Evolutionary conservation across 75 land plant genomes (phyloP).

Genomic region (Azolla pinnata): DNA sequence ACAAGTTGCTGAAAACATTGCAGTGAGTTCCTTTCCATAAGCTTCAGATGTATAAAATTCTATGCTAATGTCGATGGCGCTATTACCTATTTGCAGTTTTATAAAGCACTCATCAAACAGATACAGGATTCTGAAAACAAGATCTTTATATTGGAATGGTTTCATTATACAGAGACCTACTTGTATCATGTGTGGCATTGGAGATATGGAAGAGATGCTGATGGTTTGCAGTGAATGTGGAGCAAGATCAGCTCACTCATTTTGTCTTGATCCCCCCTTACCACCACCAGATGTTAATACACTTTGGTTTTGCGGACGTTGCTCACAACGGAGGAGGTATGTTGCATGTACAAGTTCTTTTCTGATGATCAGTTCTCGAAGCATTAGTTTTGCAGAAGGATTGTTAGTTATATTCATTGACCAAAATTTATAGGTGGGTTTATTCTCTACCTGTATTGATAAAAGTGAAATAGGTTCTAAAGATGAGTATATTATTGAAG

Average conservation of each 20-base stretch:
- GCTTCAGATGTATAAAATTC: too few species aligned
- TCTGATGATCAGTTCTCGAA: not conserved
- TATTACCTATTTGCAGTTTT: constrained; percentile 2
- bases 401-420: not conserved
- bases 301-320: constrained; percentile 29
- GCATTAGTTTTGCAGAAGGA: not conserved
- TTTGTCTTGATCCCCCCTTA: constrained; percentile 36
- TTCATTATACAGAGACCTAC: constrained; percentile 15
- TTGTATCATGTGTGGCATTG: constrained; percentile 27
- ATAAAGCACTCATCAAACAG: too few species aligned
- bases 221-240: constrained; percentile 25
- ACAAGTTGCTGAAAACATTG: constrained; percentile 2
- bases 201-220: constrained; percentile 27
- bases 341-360: constrained; percentile 6
- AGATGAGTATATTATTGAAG: too few species aligned
- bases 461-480: too few species aligned
- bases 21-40: not conserved
- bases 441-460: too few species aligned
- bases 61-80: too few species aligned
- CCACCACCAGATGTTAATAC: constrained; percentile 22
- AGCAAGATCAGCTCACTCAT: constrained; percentile 24
- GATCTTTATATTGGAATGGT: not conserved
- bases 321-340: constrained; percentile 16
- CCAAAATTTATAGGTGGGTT: too few species aligned
- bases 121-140: not conserved